phyloP scores from a whole-genome alignment of 805 yeast species.

The Wickerhamomyces mucosus region DNA sequence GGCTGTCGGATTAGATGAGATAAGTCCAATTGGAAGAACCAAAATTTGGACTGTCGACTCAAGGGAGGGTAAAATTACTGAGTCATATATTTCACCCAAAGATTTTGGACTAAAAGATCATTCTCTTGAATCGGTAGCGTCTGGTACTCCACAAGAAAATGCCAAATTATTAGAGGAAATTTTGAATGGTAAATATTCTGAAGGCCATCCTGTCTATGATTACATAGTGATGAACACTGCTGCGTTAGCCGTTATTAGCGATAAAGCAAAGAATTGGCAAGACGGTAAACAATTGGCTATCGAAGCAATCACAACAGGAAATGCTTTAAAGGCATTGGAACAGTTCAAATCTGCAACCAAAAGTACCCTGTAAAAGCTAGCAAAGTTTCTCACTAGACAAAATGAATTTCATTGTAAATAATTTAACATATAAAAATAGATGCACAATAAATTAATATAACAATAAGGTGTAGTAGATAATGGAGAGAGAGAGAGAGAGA shows the following conservation, averaged over 20 bases:
- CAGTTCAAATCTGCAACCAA: no score
- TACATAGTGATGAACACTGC: slow-evolving; percentile 87
- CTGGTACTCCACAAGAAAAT: slow-evolving; percentile 84
- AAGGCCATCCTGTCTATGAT: slow-evolving; percentile 64
- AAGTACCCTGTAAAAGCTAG: no score
- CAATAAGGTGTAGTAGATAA: no score
- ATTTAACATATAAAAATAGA: no score
- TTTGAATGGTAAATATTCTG: slow-evolving; percentile 33
- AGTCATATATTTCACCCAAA: slow-evolving; percentile 46
- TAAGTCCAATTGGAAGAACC: slow-evolving; percentile 80
- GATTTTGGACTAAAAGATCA: slow-evolving; percentile 82
- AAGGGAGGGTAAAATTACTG: slow-evolving; percentile 30
- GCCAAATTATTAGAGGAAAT: slow-evolving; percentile 45
- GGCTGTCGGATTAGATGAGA: slow-evolving; percentile 83
- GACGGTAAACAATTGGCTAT: slow-evolving; percentile 72
- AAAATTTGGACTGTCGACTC: slow-evolving; percentile 65
- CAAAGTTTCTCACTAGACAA: no score
- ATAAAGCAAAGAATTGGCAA: slow-evolving; percentile 58
- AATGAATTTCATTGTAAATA: no score
- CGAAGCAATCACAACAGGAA: slow-evolving; percentile 55
- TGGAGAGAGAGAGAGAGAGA: no score
- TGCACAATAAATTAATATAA: no score
- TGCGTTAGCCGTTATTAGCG: slow-evolving; percentile 75
- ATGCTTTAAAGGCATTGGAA: slow-evolving; percentile 52
- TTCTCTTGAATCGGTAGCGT: slow-evolving; percentile 52